Conservation (phyloP, 768 basidiomycete genomes). For the Hypholoma sublateritium region DNA sequence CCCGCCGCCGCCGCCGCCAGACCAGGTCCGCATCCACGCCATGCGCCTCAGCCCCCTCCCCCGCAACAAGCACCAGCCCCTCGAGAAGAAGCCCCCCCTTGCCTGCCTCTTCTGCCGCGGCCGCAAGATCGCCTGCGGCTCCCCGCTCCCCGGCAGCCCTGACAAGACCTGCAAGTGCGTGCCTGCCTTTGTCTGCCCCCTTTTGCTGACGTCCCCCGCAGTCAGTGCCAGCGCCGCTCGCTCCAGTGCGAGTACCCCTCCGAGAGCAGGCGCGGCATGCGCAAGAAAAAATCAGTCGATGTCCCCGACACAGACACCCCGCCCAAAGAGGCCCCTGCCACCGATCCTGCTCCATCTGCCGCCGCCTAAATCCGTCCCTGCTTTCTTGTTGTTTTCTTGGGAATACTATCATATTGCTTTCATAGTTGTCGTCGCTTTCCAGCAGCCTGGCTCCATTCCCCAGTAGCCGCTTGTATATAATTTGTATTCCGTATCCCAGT, state of each 20-base stretch:
- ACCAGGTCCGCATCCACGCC: background rate
- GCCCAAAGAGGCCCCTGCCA: background rate
- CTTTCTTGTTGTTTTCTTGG: background rate
- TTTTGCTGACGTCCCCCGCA: conserved; percentile 22
- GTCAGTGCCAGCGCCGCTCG: conserved; percentile 71
- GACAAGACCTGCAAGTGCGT: conserved; percentile 68
- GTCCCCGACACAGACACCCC: conserved; percentile 3
- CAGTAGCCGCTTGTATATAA: background rate
- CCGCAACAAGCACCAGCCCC: conserved; percentile 24
- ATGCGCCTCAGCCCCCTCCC: conserved; percentile 27
- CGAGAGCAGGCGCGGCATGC: conserved; percentile 70
- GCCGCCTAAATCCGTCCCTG: background rate
- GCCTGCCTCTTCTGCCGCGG: conserved; percentile 69
- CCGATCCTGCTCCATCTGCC: conserved; percentile 15
- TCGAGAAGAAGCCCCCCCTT: conserved; percentile 56
- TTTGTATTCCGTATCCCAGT: background rate
- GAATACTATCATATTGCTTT: background rate
- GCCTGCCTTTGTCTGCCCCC: background rate
- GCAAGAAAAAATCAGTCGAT: conserved; percentile 42
- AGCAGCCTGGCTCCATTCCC: background rate
- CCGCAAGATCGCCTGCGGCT: conserved; percentile 69
- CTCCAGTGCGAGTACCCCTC: conserved; percentile 71
- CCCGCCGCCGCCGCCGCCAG: background rate
- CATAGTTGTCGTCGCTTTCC: background rate
- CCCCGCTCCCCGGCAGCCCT: conserved; percentile 49